These are phyloP conservation scores for Neoboletus brunneissimus DNA, from an alignment of 768 basidiomycete species.

Conservation along the genomic window DNA sequence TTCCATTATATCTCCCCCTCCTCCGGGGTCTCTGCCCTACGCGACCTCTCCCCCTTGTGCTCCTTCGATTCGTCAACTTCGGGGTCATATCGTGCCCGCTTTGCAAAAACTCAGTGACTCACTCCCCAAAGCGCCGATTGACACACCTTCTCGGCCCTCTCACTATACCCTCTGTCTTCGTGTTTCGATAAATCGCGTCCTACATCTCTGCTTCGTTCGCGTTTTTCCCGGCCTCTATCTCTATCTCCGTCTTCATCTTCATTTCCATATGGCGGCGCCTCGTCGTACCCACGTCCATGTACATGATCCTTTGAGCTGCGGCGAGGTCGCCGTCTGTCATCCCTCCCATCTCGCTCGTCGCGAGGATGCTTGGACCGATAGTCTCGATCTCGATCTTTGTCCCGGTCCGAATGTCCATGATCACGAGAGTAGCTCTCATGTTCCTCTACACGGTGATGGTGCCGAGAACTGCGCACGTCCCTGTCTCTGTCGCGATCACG, in stretches of 20 bases:
- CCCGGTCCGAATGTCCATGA: conserved; percentile 32
- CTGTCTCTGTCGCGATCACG: conserved; percentile 43
- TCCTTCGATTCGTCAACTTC: conserved; percentile 45
- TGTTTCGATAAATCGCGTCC: conserved; percentile 34
- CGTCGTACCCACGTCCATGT: conserved; percentile 47
- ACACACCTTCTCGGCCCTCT: conserved; percentile 66
- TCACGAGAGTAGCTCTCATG: conserved; percentile 33
- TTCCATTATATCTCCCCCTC: conserved; percentile 77
- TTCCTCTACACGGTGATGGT: conserved; percentile 37
- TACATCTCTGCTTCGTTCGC: conserved; percentile 47
- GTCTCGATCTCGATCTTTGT: conserved; percentile 41
- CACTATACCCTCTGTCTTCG: conserved; percentile 50
- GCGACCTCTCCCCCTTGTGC: conserved; percentile 38
- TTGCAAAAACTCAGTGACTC: conserved; percentile 15
- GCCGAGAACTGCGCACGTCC: conserved; percentile 35
- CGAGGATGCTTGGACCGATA: conserved; percentile 48
- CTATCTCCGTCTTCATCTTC: conserved; percentile 44
- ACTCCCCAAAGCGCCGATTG: background rate
- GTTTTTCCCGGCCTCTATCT: conserved; percentile 33
- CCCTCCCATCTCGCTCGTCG: conserved; percentile 54
- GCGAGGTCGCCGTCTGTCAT: conserved; percentile 46
- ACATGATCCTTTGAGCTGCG: conserved; percentile 40
- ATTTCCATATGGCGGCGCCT: conserved; percentile 37
- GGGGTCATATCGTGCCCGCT: conserved; percentile 56
- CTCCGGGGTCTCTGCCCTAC: conserved; percentile 75